A percentile compares a stretch with the other conserved stretches of the same genome.
phyloP scores from a whole-genome alignment of 2,329 filamentous ascomycete genomes.

The Thelonectria rubi region DNA sequence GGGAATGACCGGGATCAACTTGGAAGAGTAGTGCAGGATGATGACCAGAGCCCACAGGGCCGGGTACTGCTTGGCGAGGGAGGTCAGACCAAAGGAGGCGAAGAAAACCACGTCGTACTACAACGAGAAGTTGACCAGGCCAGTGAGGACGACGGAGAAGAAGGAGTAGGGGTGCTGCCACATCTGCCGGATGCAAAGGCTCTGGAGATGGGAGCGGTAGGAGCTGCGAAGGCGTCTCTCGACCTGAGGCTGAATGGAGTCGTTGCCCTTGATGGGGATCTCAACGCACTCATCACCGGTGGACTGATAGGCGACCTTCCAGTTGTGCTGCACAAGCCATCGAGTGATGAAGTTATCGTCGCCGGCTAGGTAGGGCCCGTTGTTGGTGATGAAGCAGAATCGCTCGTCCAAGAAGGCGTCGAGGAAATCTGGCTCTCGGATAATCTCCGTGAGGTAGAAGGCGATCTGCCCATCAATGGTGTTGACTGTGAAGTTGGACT shows the following conservation, averaged over 20 bases:
- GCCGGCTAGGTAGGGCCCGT: conserved; percentile 22
- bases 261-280: background rate
- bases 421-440: conserved; percentile 8
- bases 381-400: conserved; percentile 17
- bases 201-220: conserved; percentile 16
- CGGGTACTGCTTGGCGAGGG: background rate
- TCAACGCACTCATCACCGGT: background rate
- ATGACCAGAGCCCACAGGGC: background rate
- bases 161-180: conserved; percentile 7
- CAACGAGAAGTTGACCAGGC: conserved; percentile 17
- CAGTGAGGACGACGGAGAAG: conserved; percentile 13
- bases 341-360: conserved; percentile 30
- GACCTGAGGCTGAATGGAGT: conserved; percentile 19
- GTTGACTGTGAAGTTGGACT: background rate
- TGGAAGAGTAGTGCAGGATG: background rate
- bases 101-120: conserved; percentile 18
- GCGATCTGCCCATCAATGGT: conserved; percentile 26
- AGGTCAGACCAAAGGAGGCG: conserved; percentile 2
- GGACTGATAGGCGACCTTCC: conserved; percentile 24
- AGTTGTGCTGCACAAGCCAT: conserved; percentile 19
- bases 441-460: conserved; percentile 18
- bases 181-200: conserved; percentile 5
- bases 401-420: conserved; percentile 22
- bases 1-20: background rate
- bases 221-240: conserved; percentile 11